Evolutionary conservation across 345 rosid genomes (phyloP), one percentile per base, ranked within the genome.

Genomic region (Dovyalis caffra): DNA sequence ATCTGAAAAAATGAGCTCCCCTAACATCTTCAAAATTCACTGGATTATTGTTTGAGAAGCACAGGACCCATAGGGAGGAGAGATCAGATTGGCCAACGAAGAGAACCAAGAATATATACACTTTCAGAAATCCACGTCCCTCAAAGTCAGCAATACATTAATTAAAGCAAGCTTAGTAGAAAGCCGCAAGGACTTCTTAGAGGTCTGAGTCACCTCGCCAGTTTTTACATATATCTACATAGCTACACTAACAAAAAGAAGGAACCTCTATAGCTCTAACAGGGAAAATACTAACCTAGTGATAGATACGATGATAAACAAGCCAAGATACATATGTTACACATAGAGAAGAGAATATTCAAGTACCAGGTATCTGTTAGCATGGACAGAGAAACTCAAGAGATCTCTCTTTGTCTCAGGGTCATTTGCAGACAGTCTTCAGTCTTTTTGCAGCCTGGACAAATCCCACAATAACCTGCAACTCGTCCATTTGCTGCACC

Each of bases 381-480:
- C 47, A 57, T 62, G 23, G 71, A 45, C 56, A 64, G 9, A 0
- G 71, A 71, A 56, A 56, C 51, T 68, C 75, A 26, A n/a, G n/a
- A n/a, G 14, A 66, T 11, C 15, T 69, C 28, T 8, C 45, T 3
- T n/a, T 28, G 6, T 47, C 47, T n/a, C 32, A 18, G 64, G 43
- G 33, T 78, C 81, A 74, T 58, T 76, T 75, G 90, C 94, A 85
- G 60, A 82, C 84, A 0, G 86, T 87, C 90, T 88, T 93, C 87
- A 86, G 80, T 78, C 88, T 86, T 87, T 88, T 91, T 1, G 97
- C 98, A 1, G 97, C 97, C 67, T 93, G 92, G 79, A 93, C 99
- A 49, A 93, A 95, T 76, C 99, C 99, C 76, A 90, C 85, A 11
- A 95, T 88, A 35, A 95, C 99, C 84, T 92, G 99, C 88, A 91